Percentiles rank a stretch among this genome's conserved stretches.
Evolutionary conservation across 2,329 filamentous ascomycete species (phyloP).

Genomic region (Penicillium hordei): DNA sequence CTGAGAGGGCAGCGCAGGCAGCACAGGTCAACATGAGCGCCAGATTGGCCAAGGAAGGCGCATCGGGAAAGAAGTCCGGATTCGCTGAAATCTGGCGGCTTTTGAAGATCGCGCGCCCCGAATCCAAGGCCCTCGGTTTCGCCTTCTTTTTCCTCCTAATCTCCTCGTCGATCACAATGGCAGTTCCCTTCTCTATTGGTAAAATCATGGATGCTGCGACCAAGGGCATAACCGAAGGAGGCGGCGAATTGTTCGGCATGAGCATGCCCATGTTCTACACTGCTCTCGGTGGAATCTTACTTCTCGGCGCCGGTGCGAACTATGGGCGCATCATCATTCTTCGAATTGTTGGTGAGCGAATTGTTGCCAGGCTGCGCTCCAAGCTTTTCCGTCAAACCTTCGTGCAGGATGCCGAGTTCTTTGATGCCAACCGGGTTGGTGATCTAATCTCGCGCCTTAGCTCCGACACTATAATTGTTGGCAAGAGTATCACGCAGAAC

Average conservation of each 20-base stretch:
- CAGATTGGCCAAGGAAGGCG: conserved; percentile 78
- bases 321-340: conserved; percentile 92
- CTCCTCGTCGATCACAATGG: conserved; percentile 92
- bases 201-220: conserved; percentile 92
- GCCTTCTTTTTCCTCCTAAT: conserved; percentile 85
- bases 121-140: conserved; percentile 71
- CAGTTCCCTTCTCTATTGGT: conserved; percentile 92
- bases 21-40: conserved; percentile 88
- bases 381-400: conserved; percentile 90
- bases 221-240: conserved; percentile 64
- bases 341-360: conserved; percentile 89
- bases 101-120: conserved; percentile 83
- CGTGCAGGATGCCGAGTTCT: conserved; percentile 97
- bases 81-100: conserved; percentile 79
- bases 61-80: conserved; percentile 57
- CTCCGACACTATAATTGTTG: conserved; percentile 95
- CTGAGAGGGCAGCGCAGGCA: conserved; percentile 81
- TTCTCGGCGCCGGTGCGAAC: conserved; percentile 82
- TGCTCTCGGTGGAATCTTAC: conserved; percentile 72
- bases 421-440: conserved; percentile 94
- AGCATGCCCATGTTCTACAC: conserved; percentile 85
- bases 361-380: conserved; percentile 84
- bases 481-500: conserved; percentile 98
- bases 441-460: conserved; percentile 94
- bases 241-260: conserved; percentile 73